These are phyloP conservation scores for Heterobasidion irregulare DNA, from an alignment of 1,284 basidiomycete species.

Conservation along the genomic window DNA sequence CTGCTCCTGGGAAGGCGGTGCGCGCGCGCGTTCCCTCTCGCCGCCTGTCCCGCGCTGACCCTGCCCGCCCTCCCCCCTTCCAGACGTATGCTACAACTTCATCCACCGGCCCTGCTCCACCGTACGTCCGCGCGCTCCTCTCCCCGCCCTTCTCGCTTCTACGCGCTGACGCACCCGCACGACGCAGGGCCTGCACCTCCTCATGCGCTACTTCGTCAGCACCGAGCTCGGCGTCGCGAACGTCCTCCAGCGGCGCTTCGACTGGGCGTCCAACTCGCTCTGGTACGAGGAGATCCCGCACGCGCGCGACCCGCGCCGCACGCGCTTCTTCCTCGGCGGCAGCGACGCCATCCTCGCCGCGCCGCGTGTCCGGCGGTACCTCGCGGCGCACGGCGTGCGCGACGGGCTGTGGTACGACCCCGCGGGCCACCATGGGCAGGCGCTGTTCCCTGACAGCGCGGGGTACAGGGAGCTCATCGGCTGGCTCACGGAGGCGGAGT, in stretches of 20 bases:
- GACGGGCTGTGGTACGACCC: slow-evolving; percentile 68
- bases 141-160: slow-evolving; percentile 1
- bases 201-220: slow-evolving; percentile 83
- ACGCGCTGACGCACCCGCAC: slow-evolving; percentile 3
- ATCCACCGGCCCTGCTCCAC: slow-evolving; percentile 61
- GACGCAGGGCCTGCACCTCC: slow-evolving; percentile 60
- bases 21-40: slow-evolving; percentile 29
- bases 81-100: slow-evolving; percentile 86
- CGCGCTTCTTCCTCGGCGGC: slow-evolving; percentile 71
- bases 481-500: slow-evolving; percentile 41
- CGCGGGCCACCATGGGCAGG: slow-evolving; percentile 64
- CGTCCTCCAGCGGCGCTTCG: slow-evolving; percentile 76
- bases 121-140: slow-evolving; percentile 27
- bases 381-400: slow-evolving; percentile 67
- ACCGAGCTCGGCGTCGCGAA: slow-evolving; percentile 83
- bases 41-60: neutral
- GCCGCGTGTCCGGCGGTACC: slow-evolving; percentile 67
- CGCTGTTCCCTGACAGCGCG: slow-evolving; percentile 47
- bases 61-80: neutral
- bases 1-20: slow-evolving; percentile 85
- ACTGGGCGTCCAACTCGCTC: slow-evolving; percentile 83
- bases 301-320: slow-evolving; percentile 49
- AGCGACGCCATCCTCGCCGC: slow-evolving; percentile 76
- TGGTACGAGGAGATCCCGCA: slow-evolving; percentile 87
- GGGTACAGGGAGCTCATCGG: slow-evolving; percentile 53